Conservation (phyloP, 768 basidiomycete species). For the Termitomyces sp. region DNA sequence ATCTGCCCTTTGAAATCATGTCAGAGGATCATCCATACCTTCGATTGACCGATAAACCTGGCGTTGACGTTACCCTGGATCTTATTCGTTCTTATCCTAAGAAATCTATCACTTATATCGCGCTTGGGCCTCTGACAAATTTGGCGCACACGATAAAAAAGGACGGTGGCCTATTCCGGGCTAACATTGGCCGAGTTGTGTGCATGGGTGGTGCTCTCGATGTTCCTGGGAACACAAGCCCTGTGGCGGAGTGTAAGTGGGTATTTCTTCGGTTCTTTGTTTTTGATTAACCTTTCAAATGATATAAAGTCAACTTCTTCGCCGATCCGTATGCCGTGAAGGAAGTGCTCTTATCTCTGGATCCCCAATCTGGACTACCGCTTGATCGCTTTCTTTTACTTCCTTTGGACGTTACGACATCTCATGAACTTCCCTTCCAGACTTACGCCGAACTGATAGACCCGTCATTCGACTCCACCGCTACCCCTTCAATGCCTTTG, state of each 20-base stretch:
- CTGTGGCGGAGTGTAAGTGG: conserved; percentile 76
- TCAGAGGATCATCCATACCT: conserved; percentile 37
- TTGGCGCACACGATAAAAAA: conserved; percentile 59
- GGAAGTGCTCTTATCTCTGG: conserved; percentile 46
- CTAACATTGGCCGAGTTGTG: conserved; percentile 66
- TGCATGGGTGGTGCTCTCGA: conserved; percentile 95
- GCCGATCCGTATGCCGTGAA: conserved; percentile 85
- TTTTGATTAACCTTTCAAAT: conserved; percentile 1
- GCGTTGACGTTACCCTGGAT: conserved; percentile 47
- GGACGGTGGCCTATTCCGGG: conserved; percentile 45
- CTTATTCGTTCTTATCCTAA: conserved; percentile 46
- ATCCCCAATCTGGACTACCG: conserved; percentile 41
- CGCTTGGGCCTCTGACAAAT: conserved; percentile 75
- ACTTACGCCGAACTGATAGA: conserved; percentile 56
- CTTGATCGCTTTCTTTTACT: conserved; percentile 62
- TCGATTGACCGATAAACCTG: conserved; percentile 36
- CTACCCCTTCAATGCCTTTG: conserved; percentile 36
- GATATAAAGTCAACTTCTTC: conserved; percentile 66
- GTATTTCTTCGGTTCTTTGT: not conserved
- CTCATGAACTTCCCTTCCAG: conserved; percentile 72
- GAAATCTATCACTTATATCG: conserved; percentile 62
- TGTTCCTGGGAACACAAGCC: conserved; percentile 81
- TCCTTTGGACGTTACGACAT: conserved; percentile 79
- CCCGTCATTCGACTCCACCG: conserved; percentile 45
- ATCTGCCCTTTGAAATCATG: conserved; percentile 20